Evolutionary conservation across 441 rosid genomes (phyloP).

Genomic region (Bruguiera hainesii): DNA sequence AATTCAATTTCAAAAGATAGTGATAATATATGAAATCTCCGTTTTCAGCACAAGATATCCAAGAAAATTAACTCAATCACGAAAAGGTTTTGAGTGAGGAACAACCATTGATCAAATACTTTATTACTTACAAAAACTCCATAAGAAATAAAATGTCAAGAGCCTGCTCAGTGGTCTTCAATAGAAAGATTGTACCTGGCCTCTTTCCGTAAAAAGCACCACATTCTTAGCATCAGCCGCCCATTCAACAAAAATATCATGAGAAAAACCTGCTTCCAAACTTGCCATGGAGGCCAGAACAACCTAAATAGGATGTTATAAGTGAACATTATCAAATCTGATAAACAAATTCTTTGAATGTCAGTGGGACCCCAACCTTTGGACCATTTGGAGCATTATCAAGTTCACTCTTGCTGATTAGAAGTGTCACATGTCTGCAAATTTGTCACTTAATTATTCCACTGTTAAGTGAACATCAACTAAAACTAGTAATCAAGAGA

Average conservation of each 20-base stretch:
- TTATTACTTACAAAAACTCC: neutral
- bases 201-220: constrained; percentile 91
- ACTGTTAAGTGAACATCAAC: neutral
- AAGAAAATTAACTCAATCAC: constrained; percentile 2
- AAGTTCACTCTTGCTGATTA: constrained; percentile 81
- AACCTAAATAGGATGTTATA: constrained; percentile 48
- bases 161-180: no score
- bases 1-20: constrained; percentile 4
- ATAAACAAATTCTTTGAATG: constrained; percentile 1
- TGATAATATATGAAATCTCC: constrained; percentile 1
- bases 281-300: constrained; percentile 97
- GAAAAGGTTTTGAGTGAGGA: neutral
- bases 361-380: constrained; percentile 52
- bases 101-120: neutral
- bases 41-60: neutral
- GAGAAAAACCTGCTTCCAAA: constrained; percentile 95
- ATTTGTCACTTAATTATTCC: constrained; percentile 16
- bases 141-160: no score
- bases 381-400: constrained; percentile 88
- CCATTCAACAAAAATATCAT: constrained; percentile 94
- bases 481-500: neutral
- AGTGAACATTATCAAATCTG: constrained; percentile 20
- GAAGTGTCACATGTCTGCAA: constrained; percentile 79
- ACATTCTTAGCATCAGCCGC: constrained; percentile 81
- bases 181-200: constrained; percentile 53